Evolutionary conservation across 2,329 filamentous ascomycete genomes (phyloP), one percentile per base, ranked within the genome.

Genomic region (Neopestalotiopsis clavispora): DNA sequence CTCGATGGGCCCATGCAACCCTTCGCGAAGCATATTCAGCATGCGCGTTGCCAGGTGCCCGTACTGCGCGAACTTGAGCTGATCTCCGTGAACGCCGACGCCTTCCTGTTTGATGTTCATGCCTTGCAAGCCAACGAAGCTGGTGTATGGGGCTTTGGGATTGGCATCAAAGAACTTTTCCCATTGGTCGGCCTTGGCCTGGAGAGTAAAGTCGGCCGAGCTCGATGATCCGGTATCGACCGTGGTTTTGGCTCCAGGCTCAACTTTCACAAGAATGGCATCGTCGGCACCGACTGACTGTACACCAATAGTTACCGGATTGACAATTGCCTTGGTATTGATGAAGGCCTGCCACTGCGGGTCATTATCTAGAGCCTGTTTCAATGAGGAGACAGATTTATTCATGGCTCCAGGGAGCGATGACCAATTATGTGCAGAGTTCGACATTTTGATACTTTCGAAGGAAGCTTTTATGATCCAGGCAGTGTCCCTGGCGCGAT

Each of bases 21-120:
- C 82, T 68, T 85, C 83, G 67, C 84, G 84, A 0, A 83, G 74
- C 4, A 86, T 75, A 71, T 86, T 84, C 13, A 87, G 80, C 0
- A 82, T 78, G 28, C 84, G 82, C 52, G 59, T 62, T 80, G 78
- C 83, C 79, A 86, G 70, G 84, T 81, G 72, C 83, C 83, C 1
- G 81, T 81, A 62, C 34, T 62, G 59, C 7, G 59, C 59, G 80
- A 80, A 85, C 17, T 80, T 79, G 14, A 76, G 78, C 70, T 85
- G 78, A 69, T 85, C 79, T 30, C 84, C 84, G n/a, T 80, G 73
- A 6, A 86, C 79, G 30, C 82, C 79, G 56, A 84, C 83, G 23
- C 84, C 84, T 66, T 84, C 76, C 69, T 86, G 84, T 69, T 84
- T 84, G 74, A 82, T 81, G 70, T 83, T 85, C 84, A 56, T 52